Conservation (phyloP, 345 rosid species). For the Trapa bicornis region DNA sequence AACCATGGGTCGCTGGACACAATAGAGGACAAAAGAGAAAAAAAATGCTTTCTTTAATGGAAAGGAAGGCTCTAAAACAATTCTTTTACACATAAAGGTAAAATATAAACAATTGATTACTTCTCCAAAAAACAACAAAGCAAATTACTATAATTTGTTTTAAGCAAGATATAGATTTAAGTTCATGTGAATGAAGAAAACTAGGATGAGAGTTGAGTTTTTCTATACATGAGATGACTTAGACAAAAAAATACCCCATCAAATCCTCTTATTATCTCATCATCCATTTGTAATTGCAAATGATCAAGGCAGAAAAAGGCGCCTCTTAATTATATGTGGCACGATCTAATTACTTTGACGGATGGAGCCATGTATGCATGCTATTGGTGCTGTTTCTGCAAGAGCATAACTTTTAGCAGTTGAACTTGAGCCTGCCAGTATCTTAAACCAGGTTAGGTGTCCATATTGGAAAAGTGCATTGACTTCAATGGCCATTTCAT, state of each 20-base stretch:
- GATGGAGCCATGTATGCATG: conserved; percentile 41
- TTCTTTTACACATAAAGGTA: neutral
- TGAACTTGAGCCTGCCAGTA: conserved; percentile 46
- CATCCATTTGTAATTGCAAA: neutral
- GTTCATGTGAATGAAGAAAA: no score
- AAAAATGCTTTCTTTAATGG: conserved; percentile 1
- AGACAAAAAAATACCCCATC: neutral
- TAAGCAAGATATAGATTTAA: no score
- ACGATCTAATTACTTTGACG: conserved; percentile 6
- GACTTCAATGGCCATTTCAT: no score
- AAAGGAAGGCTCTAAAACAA: conserved; percentile 3
- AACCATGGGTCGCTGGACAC: neutral
- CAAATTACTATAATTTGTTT: no score
- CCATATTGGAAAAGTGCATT: no score
- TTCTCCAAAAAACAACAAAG: neutral
- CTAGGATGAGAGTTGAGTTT: no score
- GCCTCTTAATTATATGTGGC: neutral
- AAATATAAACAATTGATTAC: neutral
- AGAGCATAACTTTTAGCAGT: conserved; percentile 31
- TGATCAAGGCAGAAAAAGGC: neutral
- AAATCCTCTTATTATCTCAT: neutral
- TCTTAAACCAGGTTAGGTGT: conserved; percentile 8
- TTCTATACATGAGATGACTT: no score
- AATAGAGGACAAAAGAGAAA: neutral
- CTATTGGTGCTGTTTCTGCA: conserved; percentile 49